Percentiles rank a stretch among this genome's conserved stretches.
phyloP scores from a whole-genome alignment of 139 green algal species.

The Bryopsis sp. region DNA sequence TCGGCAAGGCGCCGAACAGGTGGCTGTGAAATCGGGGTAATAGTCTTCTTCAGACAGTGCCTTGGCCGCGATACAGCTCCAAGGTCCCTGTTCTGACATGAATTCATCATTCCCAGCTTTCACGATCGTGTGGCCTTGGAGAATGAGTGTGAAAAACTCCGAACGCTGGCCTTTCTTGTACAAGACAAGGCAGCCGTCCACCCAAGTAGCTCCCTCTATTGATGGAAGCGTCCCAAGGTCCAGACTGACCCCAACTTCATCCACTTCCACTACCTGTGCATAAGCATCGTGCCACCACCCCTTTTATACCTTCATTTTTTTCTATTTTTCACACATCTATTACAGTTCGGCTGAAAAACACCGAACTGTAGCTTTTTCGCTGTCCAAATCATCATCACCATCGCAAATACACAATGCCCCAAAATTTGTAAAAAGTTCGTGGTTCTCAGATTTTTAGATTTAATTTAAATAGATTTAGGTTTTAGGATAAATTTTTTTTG shows the following conservation, averaged over 20 bases:
- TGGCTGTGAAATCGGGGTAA: constrained; percentile 17
- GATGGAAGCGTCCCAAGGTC: background rate
- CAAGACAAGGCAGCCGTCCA: background rate
- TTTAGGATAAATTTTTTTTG: constrained; percentile 6
- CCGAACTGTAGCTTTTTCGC: too few species aligned
- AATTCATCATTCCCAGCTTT: constrained; percentile 17
- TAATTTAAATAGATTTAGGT: background rate
- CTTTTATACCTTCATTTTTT: background rate
- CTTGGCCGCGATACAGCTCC: background rate
- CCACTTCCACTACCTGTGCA: background rate
- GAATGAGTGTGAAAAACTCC: background rate
- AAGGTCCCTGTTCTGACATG: constrained; percentile 9
- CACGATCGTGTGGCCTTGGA: constrained; percentile 1
- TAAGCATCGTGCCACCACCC: background rate
- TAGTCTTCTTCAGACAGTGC: constrained; percentile 7
- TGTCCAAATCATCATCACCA: background rate
- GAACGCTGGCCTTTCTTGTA: background rate
- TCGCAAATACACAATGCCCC: background rate
- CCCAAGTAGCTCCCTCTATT: background rate
- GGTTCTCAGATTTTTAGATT: background rate
- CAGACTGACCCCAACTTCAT: background rate
- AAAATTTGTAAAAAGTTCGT: background rate
- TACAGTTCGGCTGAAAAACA: too few species aligned
- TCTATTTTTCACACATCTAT: too few species aligned
- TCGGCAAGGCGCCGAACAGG: background rate